Percentiles rank a stretch among this genome's conserved stretches.
Evolutionary conservation across 2,329 filamentous ascomycete genomes (phyloP).

Genomic region (Akanthomyces uredinophilus): DNA sequence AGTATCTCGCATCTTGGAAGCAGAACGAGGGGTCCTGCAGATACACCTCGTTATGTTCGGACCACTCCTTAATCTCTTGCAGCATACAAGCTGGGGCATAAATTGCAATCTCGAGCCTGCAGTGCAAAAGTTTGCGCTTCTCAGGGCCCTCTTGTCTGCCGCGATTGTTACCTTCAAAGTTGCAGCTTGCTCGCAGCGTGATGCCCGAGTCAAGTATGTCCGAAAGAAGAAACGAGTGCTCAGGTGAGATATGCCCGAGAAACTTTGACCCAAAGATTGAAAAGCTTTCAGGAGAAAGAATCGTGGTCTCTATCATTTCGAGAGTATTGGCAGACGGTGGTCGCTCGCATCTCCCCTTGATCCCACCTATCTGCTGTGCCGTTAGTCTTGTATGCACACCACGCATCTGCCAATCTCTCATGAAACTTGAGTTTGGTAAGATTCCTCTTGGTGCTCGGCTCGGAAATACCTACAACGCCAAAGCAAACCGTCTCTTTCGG

Average conservation of each 20-base stretch:
- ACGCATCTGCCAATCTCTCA: too few relatives aligned
- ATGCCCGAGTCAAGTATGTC: not conserved
- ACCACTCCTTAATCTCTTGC: constrained; percentile 26
- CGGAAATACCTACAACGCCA: not conserved
- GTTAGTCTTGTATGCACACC: not conserved
- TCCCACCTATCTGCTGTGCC: not conserved
- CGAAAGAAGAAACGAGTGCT: not conserved
- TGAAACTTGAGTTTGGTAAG: too few relatives aligned
- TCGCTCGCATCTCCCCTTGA: not conserved
- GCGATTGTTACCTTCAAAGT: not conserved
- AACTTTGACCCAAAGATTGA: too few relatives aligned
- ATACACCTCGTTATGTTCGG: constrained; percentile 27
- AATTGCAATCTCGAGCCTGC: constrained; percentile 22
- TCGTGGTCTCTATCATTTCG: not conserved
- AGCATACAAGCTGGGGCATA: constrained; percentile 26
- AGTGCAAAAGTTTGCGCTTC: not conserved
- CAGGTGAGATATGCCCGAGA: not conserved
- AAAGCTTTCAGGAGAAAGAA: not conserved
- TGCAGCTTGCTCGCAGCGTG: not conserved
- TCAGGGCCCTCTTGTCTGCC: not conserved
- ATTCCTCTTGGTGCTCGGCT: too few relatives aligned
- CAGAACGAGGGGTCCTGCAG: constrained; percentile 31
- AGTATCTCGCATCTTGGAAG: constrained; percentile 26
- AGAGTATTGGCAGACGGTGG: too few relatives aligned
- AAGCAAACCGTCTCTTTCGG: not conserved